These are phyloP conservation scores for Phialophora verrucosa DNA, from an alignment of 2,329 filamentous ascomycete species.

Conservation along the genomic window DNA sequence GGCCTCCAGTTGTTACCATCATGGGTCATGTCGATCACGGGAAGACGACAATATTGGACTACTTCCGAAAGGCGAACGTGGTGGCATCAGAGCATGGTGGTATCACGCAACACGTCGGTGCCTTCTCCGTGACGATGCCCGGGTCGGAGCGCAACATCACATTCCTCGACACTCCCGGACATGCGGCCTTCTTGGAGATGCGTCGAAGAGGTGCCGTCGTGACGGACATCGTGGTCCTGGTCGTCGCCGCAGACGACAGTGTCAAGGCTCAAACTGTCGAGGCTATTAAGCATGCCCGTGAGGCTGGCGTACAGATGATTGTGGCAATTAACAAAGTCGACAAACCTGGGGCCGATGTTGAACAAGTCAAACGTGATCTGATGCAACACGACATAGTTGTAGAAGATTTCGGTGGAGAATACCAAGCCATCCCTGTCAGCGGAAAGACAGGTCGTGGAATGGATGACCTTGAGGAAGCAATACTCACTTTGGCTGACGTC, in stretches of 20 bases:
- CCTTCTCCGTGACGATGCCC: slow-evolving; percentile 88
- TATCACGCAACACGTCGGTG: slow-evolving; percentile 98
- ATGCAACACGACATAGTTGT: slow-evolving; percentile 83
- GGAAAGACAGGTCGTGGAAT: slow-evolving; percentile 94
- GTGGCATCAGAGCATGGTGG: slow-evolving; percentile 91
- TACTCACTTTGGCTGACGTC: slow-evolving; percentile 83
- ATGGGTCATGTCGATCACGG: slow-evolving; percentile 99
- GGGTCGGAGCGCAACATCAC: slow-evolving; percentile 83
- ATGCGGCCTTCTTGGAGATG: slow-evolving; percentile 95
- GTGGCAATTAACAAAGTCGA: slow-evolving; percentile 98
- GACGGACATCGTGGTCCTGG: slow-evolving; percentile 94
- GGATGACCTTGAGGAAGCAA: slow-evolving; percentile 87
- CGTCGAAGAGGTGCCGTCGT: slow-evolving; percentile 92
- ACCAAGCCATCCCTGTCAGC: slow-evolving; percentile 87
- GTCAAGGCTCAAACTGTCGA: slow-evolving; percentile 97
- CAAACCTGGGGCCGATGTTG: slow-evolving; percentile 78
- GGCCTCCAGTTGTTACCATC: slow-evolving; percentile 95
- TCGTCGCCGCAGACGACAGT: slow-evolving; percentile 95
- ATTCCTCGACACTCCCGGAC: slow-evolving; percentile 94
- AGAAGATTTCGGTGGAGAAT: slow-evolving; percentile 93
- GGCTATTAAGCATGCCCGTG: slow-evolving; percentile 89
- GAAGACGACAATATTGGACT: slow-evolving; percentile 95
- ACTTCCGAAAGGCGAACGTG: slow-evolving; percentile 87
- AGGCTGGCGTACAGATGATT: slow-evolving; percentile 89
- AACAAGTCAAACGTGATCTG: slow-evolving; percentile 87